phyloP scores from a whole-genome alignment of 163 green algal species.

The Prototheca wickerhamii region DNA sequence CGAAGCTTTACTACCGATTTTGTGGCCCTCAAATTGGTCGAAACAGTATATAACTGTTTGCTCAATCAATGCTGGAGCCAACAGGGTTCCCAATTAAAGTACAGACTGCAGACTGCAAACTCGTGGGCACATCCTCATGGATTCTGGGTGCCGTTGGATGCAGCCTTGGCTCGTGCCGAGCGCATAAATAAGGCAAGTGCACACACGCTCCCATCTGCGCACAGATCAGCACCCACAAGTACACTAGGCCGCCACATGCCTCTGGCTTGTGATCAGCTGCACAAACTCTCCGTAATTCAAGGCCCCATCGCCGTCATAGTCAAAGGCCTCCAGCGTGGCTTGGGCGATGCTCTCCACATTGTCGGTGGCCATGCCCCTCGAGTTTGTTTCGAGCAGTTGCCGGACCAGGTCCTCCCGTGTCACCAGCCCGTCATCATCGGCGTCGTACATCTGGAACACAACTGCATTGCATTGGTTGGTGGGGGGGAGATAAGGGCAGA shows the following conservation, averaged over 20 bases:
- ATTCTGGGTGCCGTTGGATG: too few species aligned
- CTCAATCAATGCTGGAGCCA: not conserved
- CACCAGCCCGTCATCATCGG: slow-evolving; percentile 34
- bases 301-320: slow-evolving; percentile 29
- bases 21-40: too few species aligned
- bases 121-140: too few species aligned
- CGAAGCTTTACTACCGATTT: too few species aligned
- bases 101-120: too few species aligned
- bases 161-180: too few species aligned
- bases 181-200: too few species aligned
- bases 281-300: slow-evolving; percentile 30
- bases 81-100: too few species aligned
- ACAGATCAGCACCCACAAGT: too few species aligned
- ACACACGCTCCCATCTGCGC: too few species aligned
- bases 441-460: slow-evolving; percentile 40
- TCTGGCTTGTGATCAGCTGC: not conserved
- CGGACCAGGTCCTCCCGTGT: slow-evolving; percentile 22
- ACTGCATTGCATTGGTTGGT: slow-evolving; percentile 18
- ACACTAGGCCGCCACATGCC: too few species aligned
- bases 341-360: slow-evolving; percentile 29
- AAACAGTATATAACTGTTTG: slow-evolving; percentile 1
- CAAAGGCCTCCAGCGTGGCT: slow-evolving; percentile 21
- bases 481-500: not conserved
- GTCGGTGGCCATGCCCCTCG: slow-evolving; percentile 14
- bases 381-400: slow-evolving; percentile 22